A percentile compares a stretch with the other conserved stretches of the same genome.
Conservation (phyloP, 345 rosid species). For the Zanthoxylum bungeanum region DNA sequence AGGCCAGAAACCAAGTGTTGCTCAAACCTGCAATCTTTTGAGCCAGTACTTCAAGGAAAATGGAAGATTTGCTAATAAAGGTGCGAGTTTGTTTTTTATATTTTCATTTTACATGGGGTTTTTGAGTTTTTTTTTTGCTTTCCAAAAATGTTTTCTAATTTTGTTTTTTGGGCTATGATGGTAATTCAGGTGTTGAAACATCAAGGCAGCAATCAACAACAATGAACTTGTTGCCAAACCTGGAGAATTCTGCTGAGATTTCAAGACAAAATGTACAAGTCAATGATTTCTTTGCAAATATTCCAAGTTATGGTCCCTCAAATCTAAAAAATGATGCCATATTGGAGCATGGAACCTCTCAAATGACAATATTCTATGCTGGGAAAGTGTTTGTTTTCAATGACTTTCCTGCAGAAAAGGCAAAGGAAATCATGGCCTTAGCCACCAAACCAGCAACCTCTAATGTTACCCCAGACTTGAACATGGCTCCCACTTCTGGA, state of each 20-base stretch:
- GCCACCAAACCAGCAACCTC: constrained; percentile 29
- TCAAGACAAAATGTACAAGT: constrained; percentile 14
- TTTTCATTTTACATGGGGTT: no score
- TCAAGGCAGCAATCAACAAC: constrained; percentile 14
- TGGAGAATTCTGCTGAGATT: constrained; percentile 21
- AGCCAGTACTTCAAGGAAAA: constrained; percentile 71
- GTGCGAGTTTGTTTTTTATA: no score
- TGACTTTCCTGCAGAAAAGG: constrained; percentile 57
- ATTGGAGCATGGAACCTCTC: constrained; percentile 29
- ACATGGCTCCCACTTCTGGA: constrained; percentile 24
- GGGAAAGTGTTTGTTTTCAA: constrained; percentile 49
- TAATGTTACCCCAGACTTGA: constrained; percentile 31
- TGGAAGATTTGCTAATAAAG: constrained; percentile 39
- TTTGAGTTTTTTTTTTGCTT: no score
- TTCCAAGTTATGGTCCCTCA: constrained; percentile 14
- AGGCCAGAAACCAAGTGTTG: constrained; percentile 36
- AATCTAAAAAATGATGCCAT: background rate
- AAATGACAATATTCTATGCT: constrained; percentile 60
- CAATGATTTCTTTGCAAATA: constrained; percentile 21
- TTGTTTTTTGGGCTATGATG: no score
- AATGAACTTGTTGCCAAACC: constrained; percentile 30
- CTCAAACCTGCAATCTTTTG: constrained; percentile 54
- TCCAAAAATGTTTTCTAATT: no score
- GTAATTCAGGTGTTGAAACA: constrained; percentile 33
- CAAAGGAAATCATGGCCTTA: constrained; percentile 42